phyloP scores from a whole-genome alignment of 306 rosid genomes.

The Vigna angularis region DNA sequence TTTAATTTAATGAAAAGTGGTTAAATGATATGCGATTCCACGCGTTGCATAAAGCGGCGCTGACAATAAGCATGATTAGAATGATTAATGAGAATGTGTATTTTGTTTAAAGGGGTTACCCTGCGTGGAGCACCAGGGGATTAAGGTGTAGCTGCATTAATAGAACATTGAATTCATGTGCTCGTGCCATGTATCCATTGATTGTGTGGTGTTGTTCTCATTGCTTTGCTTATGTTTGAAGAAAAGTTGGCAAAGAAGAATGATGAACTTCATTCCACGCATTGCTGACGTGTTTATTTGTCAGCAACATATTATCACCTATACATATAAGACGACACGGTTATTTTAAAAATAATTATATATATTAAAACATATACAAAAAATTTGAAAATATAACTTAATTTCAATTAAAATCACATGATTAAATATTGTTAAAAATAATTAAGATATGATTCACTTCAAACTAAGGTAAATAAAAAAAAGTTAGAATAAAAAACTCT shows the following conservation, averaged over 20 bases:
- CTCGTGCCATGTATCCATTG: conserved; percentile 15
- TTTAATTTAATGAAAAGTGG: conserved; percentile 19
- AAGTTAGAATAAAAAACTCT: too few species aligned
- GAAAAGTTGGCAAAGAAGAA: conserved; percentile 47
- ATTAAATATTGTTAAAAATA: too few species aligned
- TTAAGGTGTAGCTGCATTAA: too few species aligned
- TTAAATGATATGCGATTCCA: conserved; percentile 46
- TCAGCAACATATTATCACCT: neutral
- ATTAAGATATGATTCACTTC: too few species aligned
- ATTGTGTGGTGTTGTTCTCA: conserved; percentile 28
- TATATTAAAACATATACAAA: too few species aligned
- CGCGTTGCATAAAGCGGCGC: conserved; percentile 50
- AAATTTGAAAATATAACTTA: too few species aligned
- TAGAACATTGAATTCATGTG: conserved; percentile 27
- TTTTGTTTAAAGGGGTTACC: neutral
- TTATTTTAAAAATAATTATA: too few species aligned
- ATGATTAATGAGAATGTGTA: conserved; percentile 35
- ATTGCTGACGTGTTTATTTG: conserved; percentile 48
- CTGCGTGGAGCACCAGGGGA: too few species aligned
- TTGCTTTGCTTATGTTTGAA: conserved; percentile 61
- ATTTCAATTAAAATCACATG: too few species aligned
- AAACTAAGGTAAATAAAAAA: too few species aligned
- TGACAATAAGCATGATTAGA: conserved; percentile 45
- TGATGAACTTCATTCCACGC: conserved; percentile 56
- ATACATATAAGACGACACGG: too few species aligned